phyloP scores from a whole-genome alignment of 495 filamentous ascomycete genomes.

The Hyphodiscus hymeniophilus region DNA sequence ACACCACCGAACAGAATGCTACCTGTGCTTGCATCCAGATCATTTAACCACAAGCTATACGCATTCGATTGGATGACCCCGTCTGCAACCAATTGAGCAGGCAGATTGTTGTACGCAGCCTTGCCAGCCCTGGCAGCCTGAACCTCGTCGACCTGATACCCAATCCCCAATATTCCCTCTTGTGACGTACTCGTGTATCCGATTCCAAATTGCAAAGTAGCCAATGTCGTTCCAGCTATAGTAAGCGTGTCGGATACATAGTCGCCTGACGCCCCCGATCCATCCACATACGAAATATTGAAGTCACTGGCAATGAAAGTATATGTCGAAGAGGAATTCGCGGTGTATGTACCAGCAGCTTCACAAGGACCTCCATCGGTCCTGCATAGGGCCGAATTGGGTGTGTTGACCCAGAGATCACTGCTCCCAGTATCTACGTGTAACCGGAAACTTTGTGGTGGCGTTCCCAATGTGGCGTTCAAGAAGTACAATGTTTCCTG shows the following conservation, averaged over 20 bases:
- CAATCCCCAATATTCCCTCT: conserved; percentile 85
- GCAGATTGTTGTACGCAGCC: conserved; percentile 68
- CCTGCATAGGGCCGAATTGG: conserved; percentile 51
- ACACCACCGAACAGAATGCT: conserved; percentile 89
- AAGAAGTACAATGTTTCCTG: conserved; percentile 62
- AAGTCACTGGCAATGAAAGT: conserved; percentile 68
- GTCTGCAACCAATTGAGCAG: conserved; percentile 60
- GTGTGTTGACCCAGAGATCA: conserved; percentile 81
- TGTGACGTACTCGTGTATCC: conserved; percentile 63
- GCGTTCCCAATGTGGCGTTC: conserved; percentile 67
- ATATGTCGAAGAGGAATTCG: conserved; percentile 78
- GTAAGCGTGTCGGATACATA: conserved; percentile 74
- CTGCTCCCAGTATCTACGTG: conserved; percentile 81
- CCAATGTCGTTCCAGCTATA: conserved; percentile 54
- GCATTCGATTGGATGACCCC: conserved; percentile 70
- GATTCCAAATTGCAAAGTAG: conserved; percentile 75
- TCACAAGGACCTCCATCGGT: conserved; percentile 38
- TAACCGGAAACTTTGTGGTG: conserved; percentile 52
- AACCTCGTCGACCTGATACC: conserved; percentile 78
- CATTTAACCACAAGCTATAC: conserved; percentile 86
- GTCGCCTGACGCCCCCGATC: conserved; percentile 69
- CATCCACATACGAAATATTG: conserved; percentile 88
- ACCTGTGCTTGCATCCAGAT: conserved; percentile 65
- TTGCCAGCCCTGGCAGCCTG: conserved; percentile 54
- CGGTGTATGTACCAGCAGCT: conserved; percentile 55